Base-by-base conservation (phyloP, 768 basidiomycete genomes). In the Pulveroboletus frians region DNA sequence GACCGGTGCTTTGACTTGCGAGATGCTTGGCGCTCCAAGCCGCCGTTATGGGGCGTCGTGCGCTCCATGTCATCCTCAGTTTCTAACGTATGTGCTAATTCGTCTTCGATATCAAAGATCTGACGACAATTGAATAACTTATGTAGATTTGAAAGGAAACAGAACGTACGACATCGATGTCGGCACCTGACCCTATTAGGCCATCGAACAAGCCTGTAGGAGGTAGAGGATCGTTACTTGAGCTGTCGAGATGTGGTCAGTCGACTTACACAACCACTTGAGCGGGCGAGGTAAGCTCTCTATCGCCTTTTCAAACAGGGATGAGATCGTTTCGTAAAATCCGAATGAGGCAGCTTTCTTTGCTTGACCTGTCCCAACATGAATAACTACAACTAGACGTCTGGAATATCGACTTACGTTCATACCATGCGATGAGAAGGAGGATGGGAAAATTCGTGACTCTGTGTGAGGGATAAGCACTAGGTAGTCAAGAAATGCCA, bases 381-480 rank as follows among this genome's bases (percentile, higher is more conserved):
- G 21, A 55, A 41, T 14, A 21, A 32, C 31, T 4, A 11, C 17
- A 18, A 30, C 21, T 13, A 13, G 21, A 18, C 27, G 11, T 42
- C 6, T 7, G 10, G 9, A 9, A 29, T 27, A 9, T 37, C 23
- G 4, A 54, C 66, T 54, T 40, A 67, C 93, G 79, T 68, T 95
- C 93, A 61, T 94, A 95, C 46, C 85, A 70, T 3, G 92, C 85
- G 44, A 96, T 92, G 15, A 73, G 52, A 34, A 96, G 67, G 32
- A 97, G 71, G 14, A 93, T 78, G 0, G 93, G 93, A 58, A 95
- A 88, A 56, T 85, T 91, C 5, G 92, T 92, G 20, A 80, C 55
- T 63, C 89, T 88, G 56, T 26, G 46, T 2, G 14, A 4, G 11
- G 18, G 6, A 32, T 52, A 21, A 43, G 51, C 29, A 20, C 10